Base-by-base conservation (phyloP, 495 filamentous ascomycete genomes). In the Lentithecium fluviatile region DNA sequence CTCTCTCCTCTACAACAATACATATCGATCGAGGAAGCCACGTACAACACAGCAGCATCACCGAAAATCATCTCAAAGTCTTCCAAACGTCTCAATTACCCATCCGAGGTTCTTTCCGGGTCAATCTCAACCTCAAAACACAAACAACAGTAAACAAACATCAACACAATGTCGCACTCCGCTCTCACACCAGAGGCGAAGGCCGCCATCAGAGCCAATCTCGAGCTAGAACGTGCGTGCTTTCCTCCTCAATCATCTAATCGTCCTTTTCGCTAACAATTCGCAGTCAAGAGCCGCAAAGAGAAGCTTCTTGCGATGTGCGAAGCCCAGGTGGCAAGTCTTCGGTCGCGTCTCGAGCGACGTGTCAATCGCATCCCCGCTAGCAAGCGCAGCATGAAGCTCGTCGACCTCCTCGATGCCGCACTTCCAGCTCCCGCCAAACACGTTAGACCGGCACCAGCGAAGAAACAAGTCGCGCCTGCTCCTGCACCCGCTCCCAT, bases 341-440 rank as follows among this genome's bases (percentile, higher is more conserved):
- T 97, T 12, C 82, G 86, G 42, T 84, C 90, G 46, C 87, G 94
- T 40, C 86, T 99, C 26, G 93, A 97, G 76, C 88, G 96, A 73
- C 89, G 94, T 71, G 81, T 99, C 74, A 96, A 97, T 70, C 88
- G 94, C 45, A 91, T 99, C 45, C 94, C 94, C 7, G 78, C 83
- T 38, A 83, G 85, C 13, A 74, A 96, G 58, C 86, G 94, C 54
- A 88, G 86, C 67, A 82, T 81, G 29, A 96, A 82, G 45, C 92
- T 99, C 83, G 86, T 85, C 52, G 92, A 96, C 26, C 78, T 97
- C 6, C 68, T 91, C 17, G 78, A 83, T 26, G 84, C 84, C 59
- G 73, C 29, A 32, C 29, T 32, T 32, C 29, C 29, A 4, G 29
- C 29, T 4, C 29, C 29, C 29, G 29, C 29, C 10, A 32, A 32